These are phyloP conservation scores for Phytophthora gonapodyides DNA, from an alignment of 352 stramenopile genomes.

Conservation along the genomic window DNA sequence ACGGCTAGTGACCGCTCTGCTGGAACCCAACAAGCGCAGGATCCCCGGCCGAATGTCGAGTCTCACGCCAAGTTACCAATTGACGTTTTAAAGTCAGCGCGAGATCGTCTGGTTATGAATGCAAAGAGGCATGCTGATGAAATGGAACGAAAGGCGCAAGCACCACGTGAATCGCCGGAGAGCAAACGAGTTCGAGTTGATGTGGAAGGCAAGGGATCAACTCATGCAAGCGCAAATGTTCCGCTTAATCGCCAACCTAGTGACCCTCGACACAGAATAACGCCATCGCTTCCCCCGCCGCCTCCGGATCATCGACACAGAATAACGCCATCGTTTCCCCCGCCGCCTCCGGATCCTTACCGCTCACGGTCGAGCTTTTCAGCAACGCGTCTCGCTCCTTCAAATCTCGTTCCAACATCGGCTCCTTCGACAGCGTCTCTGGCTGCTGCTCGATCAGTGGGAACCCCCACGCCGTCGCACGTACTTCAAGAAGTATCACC, in stretches of 20 bases:
- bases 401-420: no score
- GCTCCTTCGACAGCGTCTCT: not conserved
- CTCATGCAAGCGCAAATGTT: not conserved
- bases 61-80: constrained; percentile 13
- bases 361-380: no score
- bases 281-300: not conserved
- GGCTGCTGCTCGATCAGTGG: not conserved
- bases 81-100: constrained; percentile 19
- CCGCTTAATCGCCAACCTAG: not conserved
- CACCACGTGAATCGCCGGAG: not conserved
- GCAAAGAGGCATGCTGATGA: constrained; percentile 11
- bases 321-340: no score
- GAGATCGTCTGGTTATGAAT: constrained; percentile 8
- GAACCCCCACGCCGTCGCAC: not conserved
- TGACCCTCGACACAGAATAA: constrained; percentile 4
- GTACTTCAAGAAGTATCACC: not conserved
- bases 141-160: not conserved
- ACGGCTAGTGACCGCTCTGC: not conserved
- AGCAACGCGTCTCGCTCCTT: no score
- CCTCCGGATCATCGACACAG: no score
- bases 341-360: no score
- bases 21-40: not conserved
- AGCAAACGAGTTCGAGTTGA: constrained; percentile 27
- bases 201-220: not conserved
- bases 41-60: constrained; percentile 4